phyloP scores from a whole-genome alignment of 2,329 filamentous ascomycete species.

The Sordariomycetes sp. region DNA sequence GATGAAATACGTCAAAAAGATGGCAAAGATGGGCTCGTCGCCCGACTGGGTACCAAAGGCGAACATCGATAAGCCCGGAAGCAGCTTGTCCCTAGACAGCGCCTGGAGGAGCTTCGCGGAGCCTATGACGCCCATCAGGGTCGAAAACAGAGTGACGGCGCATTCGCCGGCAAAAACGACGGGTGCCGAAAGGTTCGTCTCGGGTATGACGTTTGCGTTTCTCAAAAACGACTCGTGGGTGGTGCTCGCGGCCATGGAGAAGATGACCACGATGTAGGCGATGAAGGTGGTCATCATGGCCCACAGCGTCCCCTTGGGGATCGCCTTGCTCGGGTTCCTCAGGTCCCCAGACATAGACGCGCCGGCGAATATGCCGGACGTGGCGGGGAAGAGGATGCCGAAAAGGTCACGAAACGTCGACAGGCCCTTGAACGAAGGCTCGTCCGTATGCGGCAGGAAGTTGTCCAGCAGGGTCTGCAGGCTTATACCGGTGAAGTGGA shows the following conservation, averaged over 20 bases:
- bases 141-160: conserved; percentile 72
- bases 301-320: conserved; percentile 71
- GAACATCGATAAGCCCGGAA: conserved; percentile 65
- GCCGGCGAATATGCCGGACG: conserved; percentile 49
- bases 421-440: conserved; percentile 45
- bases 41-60: conserved; percentile 56
- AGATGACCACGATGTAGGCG: conserved; percentile 61
- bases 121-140: conserved; percentile 76
- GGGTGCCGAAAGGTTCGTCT: conserved; percentile 62
- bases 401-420: conserved; percentile 73
- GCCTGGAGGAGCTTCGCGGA: conserved; percentile 77
- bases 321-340: conserved; percentile 69
- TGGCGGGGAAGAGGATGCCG: conserved; percentile 68
- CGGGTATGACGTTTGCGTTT: conserved; percentile 68
- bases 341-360: conserved; percentile 87
- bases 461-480: conserved; percentile 60
- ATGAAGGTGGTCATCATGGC: conserved; percentile 65
- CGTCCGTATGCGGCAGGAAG: conserved; percentile 54
- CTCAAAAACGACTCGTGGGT: conserved; percentile 60
- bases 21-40: conserved; percentile 66
- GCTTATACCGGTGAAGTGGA: conserved; percentile 70
- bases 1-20: conserved; percentile 61
- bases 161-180: conserved; percentile 72
- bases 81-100: conserved; percentile 62
- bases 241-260: conserved; percentile 66